Base-by-base conservation (phyloP, 2,329 filamentous ascomycete genomes). In the Aspergillus latus region DNA sequence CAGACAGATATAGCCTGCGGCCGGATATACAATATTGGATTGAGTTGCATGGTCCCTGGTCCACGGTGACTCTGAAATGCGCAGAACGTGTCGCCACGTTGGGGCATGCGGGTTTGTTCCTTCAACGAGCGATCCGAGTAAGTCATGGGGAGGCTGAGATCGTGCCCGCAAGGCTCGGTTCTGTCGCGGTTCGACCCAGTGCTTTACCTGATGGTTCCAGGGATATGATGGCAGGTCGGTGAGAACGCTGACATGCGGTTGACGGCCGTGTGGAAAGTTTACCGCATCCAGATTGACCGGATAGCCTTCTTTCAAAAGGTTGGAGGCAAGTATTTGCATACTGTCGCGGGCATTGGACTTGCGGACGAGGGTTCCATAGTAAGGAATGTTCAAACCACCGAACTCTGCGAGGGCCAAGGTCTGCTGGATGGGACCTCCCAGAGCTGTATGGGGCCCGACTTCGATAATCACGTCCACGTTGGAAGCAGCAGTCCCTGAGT, bases 401-500 rank as follows among this genome's bases (percentile, higher is more conserved):
- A 42, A 42, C 21, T 42, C 39, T 21, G 39, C n/a, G 5, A 21
- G 8, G 2, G 50, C 39, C 5, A 62, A 37, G 0, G 62, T 65
- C 29, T 65, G 57, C 9, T 45, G 30, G 5, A 66, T 45, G 0
- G 74, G 74, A 1, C 70, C 72, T 5, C 60, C 62, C 4, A 76
- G 64, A 1, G 73, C 72, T 6, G 68, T 64, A 46, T 75, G 73
- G 0, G 74, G 72, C 4, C 74, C 71, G 46, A 72, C 56, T 53
- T 74, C 68, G 0, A 73, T 21, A 0, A 54, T 3, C 2, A 28
- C 3, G 2, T 28, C 67, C 15, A 4, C 65, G 34, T 16, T 69
- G 64, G 6, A 29, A 28, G 13, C 42, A 15, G 9, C 10, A 15
- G 43, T 5, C 9, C 11, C 34, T 9, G 26, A 37, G 16, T 16